Base-by-base conservation (phyloP, 768 basidiomycete species). In the Lyophyllum atratum region DNA sequence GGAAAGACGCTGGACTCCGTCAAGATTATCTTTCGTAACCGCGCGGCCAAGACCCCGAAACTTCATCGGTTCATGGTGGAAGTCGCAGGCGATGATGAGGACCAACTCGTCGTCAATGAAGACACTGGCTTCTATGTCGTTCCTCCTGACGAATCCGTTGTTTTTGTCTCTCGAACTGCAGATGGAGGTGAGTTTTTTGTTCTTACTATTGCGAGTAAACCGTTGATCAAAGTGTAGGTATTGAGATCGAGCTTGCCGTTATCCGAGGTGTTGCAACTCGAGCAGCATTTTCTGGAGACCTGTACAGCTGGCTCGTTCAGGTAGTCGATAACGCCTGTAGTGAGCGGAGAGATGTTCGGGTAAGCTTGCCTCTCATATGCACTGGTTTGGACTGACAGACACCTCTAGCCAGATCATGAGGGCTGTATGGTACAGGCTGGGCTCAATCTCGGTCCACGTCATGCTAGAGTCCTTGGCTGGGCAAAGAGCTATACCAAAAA, bases 111-210 rank as follows among this genome's bases (percentile, higher is more conserved):
- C 12, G 34, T 51, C 17, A 51, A 51, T 40, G 37, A 17, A 21
- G 25, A 31, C 5, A 52, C 51, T 14, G 51, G 51, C 4, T 52
- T 52, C 26, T 53, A 53, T 53, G 52, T 53, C 19, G 42, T 44
- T 26, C 21, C 7, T 22, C 15, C 15, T 3, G 21, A 45, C 22
- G 43, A 45, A 45, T 45, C 40, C 6, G 40, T 42, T 42, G 40
- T 42, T 17, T 42, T 42, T 42, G 40, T 42, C 17, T 42, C 40
- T 17, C 40, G 21, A 4, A 42, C 15, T 22, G 21, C 29, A 11
- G 29, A 42, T 42, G 40, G 21, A 15, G 40, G 40, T 45, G 14
- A 15, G 37, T 7, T 15, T n/a, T 37, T 34, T 37, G 4, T 39
- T 51, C 39, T 29, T 40, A 37, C 37, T 1, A 25, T n/a, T n/a